Conservation (phyloP, 352 stramenopile genomes). For the Pseudoperonospora humuli region DNA sequence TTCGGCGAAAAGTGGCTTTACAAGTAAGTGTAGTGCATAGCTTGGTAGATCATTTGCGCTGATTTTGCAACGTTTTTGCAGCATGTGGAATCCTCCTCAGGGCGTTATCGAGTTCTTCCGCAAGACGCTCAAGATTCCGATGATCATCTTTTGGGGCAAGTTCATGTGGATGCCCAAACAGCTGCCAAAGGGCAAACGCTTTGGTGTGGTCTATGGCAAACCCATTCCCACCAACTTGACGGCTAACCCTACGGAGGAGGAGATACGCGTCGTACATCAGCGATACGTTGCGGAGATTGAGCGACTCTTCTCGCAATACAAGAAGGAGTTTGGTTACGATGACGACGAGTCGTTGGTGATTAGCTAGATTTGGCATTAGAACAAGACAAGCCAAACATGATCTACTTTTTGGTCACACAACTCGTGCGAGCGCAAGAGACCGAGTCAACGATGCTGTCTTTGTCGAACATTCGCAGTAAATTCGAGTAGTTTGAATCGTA, state of each 20-base stretch:
- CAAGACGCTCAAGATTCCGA: constrained; percentile 63
- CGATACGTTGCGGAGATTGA: constrained; percentile 58
- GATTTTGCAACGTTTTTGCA: constrained; percentile 11
- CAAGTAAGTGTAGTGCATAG: too few species aligned
- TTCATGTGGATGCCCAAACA: constrained; percentile 72
- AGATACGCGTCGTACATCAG: constrained; percentile 43
- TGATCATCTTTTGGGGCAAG: constrained; percentile 75
- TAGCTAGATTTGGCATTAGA: constrained; percentile 21
- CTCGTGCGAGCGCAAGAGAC: background rate
- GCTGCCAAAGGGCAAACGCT: constrained; percentile 49
- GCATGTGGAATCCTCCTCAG: constrained; percentile 62
- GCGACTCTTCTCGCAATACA: constrained; percentile 59
- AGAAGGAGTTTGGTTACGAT: constrained; percentile 64
- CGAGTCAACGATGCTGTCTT: constrained; percentile 14
- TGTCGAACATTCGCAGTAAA: constrained; percentile 41
- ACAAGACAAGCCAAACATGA: background rate
- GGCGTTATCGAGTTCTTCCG: constrained; percentile 50
- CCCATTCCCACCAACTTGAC: constrained; percentile 48
- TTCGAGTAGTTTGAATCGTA: constrained; percentile 61
- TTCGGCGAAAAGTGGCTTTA: constrained; percentile 80
- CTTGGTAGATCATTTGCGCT: background rate
- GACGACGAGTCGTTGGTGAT: constrained; percentile 67
- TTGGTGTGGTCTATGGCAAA: constrained; percentile 71
- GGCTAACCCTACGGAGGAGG: constrained; percentile 50
- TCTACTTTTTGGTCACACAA: constrained; percentile 3